Evolutionary conservation across 176 grass and related monocot genomes (phyloP), one percentile per base, ranked within the genome.

Genomic region (Raddia guianensis): DNA sequence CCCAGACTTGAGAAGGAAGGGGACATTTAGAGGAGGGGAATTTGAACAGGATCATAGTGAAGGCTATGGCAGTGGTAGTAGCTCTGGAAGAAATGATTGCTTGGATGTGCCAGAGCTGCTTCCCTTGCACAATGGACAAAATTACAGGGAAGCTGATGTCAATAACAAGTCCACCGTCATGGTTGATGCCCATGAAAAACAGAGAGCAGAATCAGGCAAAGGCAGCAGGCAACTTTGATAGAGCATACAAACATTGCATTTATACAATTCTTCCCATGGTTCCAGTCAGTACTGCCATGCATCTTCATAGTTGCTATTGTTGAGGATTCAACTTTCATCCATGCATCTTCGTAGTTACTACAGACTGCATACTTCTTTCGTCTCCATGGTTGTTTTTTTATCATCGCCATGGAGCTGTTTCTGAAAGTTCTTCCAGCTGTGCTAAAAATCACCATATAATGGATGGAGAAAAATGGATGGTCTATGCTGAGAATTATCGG

Each of bases 11-110:
- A 84, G 83, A 49, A 84, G 84, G 63, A 91, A 91, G 71, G 86
- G 81, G 34, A 42, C 82, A 82, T 42, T 46, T 32, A 83, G 61
- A 82, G 77, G 66, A 48, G 81, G 69, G 78, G 62, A 80, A 59
- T 79, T 82, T 16, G 90, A 77, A 78, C 68, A 77, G 49, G 87
- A 91, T 83, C 61, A 20, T 27, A 80, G 56, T 33, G 84, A 85
- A 83, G 80, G 72, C 44, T 83, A 61, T 60, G 85, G 80, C 69
- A 89, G 88, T 66, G 90, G 89, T 65, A 84, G 92, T 42, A 86
- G 92, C 50, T 99, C 88, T 66, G 88, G 97, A 61, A 87, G 91
- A 73, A 92, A 88, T 12, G 84, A 90, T 78, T 76, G 80, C 63
- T 63, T 89, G 56, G 88, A 98, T 79, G 86, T 90, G 48, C 87